A percentile compares a stretch with the other conserved stretches of the same genome.
Evolutionary conservation across 805 yeast species (phyloP).

Genomic region (Komagataella pseudopastoris): DNA sequence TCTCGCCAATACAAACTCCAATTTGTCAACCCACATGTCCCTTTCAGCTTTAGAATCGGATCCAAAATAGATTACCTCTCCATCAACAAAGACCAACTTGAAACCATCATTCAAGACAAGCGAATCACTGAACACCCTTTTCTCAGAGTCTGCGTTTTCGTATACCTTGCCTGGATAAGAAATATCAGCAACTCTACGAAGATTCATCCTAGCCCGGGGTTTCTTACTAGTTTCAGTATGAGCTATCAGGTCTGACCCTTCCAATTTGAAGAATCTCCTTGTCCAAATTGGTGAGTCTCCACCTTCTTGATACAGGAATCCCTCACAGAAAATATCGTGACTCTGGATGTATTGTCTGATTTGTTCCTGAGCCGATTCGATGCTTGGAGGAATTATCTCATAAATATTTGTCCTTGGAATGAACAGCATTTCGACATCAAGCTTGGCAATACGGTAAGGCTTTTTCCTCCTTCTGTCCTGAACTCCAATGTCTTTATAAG

Average conservation of each 20-base stretch:
- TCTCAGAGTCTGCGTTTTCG: conserved; percentile 10
- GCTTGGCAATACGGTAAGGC: conserved; percentile 52
- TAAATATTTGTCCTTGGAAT: conserved; percentile 46
- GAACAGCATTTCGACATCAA: conserved; percentile 56
- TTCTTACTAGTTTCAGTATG: conserved; percentile 57
- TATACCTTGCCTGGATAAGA: conserved; percentile 24
- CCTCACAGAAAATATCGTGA: conserved; percentile 30
- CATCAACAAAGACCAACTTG: conserved; percentile 62
- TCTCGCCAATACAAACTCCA: conserved; percentile 39
- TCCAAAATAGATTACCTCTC: conserved; percentile 75
- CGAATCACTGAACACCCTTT: conserved; percentile 52
- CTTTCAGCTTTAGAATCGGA: conserved; percentile 59
- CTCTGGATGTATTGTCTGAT: conserved; percentile 20
- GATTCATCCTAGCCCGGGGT: conserved; percentile 64
- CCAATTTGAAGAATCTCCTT: conserved; percentile 60
- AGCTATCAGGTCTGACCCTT: conserved; percentile 61
- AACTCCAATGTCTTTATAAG: conserved; percentile 14
- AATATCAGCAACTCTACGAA: conserved; percentile 49
- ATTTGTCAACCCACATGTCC: conserved; percentile 46
- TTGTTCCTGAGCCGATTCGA: conserved; percentile 35
- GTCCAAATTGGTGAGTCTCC: conserved; percentile 75
- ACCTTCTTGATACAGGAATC: conserved; percentile 77
- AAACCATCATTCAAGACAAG: conserved; percentile 60
- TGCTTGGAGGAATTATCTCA: conserved; percentile 62
- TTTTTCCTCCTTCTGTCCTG: conserved; percentile 19